Conservation (phyloP, 495 filamentous ascomycete species). For the Trichoderma asperelloides region DNA sequence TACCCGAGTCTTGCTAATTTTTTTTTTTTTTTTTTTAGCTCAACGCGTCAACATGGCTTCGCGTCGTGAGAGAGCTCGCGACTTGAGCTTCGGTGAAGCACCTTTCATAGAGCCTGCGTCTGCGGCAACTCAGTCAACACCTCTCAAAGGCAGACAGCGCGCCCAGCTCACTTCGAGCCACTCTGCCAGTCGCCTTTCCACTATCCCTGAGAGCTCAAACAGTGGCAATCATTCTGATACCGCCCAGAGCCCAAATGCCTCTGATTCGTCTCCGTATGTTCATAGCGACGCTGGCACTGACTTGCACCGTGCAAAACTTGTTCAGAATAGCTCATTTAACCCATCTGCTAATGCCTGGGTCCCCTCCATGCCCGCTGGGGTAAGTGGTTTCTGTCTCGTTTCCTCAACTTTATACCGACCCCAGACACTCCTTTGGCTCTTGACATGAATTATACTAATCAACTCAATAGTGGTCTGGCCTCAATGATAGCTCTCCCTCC, state of each 20-base stretch:
- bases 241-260: no score
- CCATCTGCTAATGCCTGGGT: neutral
- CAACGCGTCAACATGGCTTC: neutral
- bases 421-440: neutral
- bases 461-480: neutral
- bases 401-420: neutral
- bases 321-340: neutral
- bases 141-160: neutral
- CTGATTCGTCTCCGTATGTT: no score
- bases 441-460: neutral
- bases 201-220: neutral
- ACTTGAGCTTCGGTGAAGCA: neutral
- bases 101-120: neutral
- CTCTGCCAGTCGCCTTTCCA: neutral
- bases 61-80: neutral
- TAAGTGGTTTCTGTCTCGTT: neutral
- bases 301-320: neutral
- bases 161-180: neutral
- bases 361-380: neutral
- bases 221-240: neutral
- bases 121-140: neutral
- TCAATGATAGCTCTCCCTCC: neutral
- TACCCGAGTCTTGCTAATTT: neutral
- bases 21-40: neutral
- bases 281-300: neutral